Base-by-base conservation (phyloP, 2,329 filamentous ascomycete species). In the Calonectria ilicicola region DNA sequence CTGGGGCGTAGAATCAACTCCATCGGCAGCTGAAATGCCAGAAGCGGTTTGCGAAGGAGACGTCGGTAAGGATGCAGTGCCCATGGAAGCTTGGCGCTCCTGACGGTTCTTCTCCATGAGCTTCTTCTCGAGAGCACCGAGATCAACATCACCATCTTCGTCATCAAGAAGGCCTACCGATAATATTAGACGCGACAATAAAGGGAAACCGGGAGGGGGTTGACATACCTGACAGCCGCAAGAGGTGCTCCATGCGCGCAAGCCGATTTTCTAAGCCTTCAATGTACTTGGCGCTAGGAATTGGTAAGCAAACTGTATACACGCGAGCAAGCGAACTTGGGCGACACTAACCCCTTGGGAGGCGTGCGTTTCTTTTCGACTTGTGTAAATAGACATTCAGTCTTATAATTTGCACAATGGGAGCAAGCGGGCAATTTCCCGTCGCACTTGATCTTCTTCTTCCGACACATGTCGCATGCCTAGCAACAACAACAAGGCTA, bases 301-400 rank as follows among this genome's bases (percentile, higher is more conserved):
- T 40, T 51, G 69, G 75, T 83, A 70, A 82, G 75, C 65, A 71
- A 65, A 44, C 47, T 26, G 14, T 35, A 53, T 32, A 49, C 40
- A 65, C 49, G 38, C 15, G 10, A 46, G 15, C 21, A 38, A 46
- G 21, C 19, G 63, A 26, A 27, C 27, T 17, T 35, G 44, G 42
- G 62, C 38, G 42, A 64, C 26, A 66, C 90, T 77, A 89, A 98
- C 95, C 97, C 96, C 88, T 98, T 99, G 1, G 96, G 97, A 66
- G 97, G 96, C 83, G 94, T 97, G 72, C 97, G 91, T 89, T 99
- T 99, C 92, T 99, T 99, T 87, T 99, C 97, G 44, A 98, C 96
- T 83, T 98, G 95, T 0, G 97, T 98, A 82, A 98, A 98, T 78
- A 98, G 91, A 84, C 96, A 99, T 80, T 98, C 95, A 6, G 96